phyloP scores from a whole-genome alignment of 2,329 filamentous ascomycete genomes.

The Pseudogymnoascus pannorum region DNA sequence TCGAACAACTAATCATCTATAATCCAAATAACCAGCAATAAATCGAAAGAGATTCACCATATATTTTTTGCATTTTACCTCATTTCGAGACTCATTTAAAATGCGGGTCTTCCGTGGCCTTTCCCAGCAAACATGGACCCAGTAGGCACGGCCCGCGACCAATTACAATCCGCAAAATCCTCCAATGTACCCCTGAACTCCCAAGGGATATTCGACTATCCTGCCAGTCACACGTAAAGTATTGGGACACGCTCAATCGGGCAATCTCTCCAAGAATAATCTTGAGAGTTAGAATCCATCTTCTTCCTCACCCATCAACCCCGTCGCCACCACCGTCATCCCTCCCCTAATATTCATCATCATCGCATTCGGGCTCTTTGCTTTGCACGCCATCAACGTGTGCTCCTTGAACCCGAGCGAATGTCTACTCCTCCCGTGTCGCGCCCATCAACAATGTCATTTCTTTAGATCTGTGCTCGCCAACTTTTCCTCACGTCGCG shows the following conservation, averaged over 20 bases:
- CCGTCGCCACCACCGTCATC: background rate
- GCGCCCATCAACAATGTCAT: constrained; percentile 23
- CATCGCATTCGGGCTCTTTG: background rate
- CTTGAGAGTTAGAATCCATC: background rate
- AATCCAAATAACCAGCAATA: background rate
- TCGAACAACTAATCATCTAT: background rate
- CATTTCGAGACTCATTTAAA: constrained; percentile 8
- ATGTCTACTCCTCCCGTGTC: constrained; percentile 19
- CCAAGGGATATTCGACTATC: background rate
- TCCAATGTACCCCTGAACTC: constrained; percentile 3
- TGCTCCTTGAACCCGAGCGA: constrained; percentile 22
- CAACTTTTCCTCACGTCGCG: constrained; percentile 13
- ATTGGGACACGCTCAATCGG: constrained; percentile 4
- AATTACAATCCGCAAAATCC: constrained; percentile 2
- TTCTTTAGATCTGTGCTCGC: constrained; percentile 21
- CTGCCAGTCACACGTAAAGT: constrained; percentile 7
- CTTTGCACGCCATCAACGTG: constrained; percentile 16
- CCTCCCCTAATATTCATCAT: background rate
- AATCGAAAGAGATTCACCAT: background rate
- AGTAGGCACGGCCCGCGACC: background rate
- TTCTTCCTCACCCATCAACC: background rate
- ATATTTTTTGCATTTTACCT: background rate
- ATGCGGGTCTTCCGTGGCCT: background rate
- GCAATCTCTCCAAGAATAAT: background rate
- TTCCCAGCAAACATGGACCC: background rate